These are phyloP conservation scores for Pythium coloratum DNA, from an alignment of 352 stramenopile species.

Conservation along the genomic window DNA sequence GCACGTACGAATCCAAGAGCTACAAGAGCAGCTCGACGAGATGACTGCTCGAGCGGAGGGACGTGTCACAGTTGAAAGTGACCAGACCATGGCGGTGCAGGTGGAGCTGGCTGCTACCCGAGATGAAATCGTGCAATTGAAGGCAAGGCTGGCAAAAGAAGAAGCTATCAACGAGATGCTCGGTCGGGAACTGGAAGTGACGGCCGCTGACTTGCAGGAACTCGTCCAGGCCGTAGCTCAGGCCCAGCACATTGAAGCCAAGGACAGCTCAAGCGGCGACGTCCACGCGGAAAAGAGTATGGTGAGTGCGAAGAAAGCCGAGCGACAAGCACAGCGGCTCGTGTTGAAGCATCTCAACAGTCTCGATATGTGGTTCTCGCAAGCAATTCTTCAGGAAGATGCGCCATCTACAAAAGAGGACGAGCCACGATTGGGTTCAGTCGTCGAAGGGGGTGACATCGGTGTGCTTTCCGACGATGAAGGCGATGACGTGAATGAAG, in stretches of 20 bases:
- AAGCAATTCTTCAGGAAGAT: constrained; percentile 37
- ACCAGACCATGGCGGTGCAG: background rate
- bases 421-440: constrained; percentile 19
- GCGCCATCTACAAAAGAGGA: constrained; percentile 12
- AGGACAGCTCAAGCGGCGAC: no score
- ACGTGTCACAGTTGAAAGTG: background rate
- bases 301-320: constrained; percentile 10
- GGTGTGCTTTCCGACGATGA: constrained; percentile 6
- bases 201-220: constrained; percentile 11
- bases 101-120: background rate
- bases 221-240: constrained; percentile 5
- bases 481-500: constrained; percentile 12
- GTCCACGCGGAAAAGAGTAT: background rate
- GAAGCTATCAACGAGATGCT: constrained; percentile 1
- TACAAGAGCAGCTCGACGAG: constrained; percentile 26
- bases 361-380: constrained; percentile 53
- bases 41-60: constrained; percentile 19
- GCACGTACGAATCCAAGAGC: constrained; percentile 27
- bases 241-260: background rate
- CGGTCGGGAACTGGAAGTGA: constrained; percentile 8
- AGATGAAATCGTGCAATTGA: constrained; percentile 1
- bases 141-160: constrained; percentile 5
- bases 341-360: constrained; percentile 48
- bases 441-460: constrained; percentile 18
- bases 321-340: constrained; percentile 17